Evolutionary conservation across 495 filamentous ascomycete species (phyloP), one percentile per base, ranked within the genome.

Genomic region (Elaphomyces granulatus): DNA sequence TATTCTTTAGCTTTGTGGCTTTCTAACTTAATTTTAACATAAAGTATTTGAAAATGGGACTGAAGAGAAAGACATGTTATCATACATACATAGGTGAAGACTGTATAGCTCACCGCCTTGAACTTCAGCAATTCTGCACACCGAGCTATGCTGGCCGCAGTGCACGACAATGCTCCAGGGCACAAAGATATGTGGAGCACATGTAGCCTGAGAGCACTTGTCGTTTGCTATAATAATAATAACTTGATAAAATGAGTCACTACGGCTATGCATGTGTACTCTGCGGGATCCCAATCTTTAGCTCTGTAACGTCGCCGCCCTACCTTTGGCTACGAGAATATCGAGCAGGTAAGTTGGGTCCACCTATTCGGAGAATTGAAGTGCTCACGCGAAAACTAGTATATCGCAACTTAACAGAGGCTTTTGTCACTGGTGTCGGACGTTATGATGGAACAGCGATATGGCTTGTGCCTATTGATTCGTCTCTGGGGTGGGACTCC

Each of bases 341-440:
- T 32, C 26, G 37, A n/a, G 33, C 33, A 1, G 23, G 37, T 40
- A 14, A 32, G 37, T 40, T 4, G 30, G 12, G 14, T 40, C 3
- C 12, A 19, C 31, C n/a, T 17, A 9, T 40, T n/a, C n/a, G n/a
- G 37, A 0, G 3, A 4, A 7, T 23, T 10, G 20, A 3, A 38
- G 15, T 37, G 2, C 2, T 32, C 1, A 10, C 33, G 6, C 30
- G 12, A 15, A 15, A 0, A 19, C 15, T 18, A 40, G 37, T 32
- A 2, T 40, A 32, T 4, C 33, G 23, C 2, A 18, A 30, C n/a
- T 30, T 18, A 3, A 18, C 8, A 8, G 37, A 21, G 33, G 16
- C 8, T 31, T 17, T 7, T 32, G 37, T 40, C 26, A 31, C 37
- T 32, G 37, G 37, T 18, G 37, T 40, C 6, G 37, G 37, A 9